These are phyloP conservation scores for Collybiopsis confluens DNA, from an alignment of 768 basidiomycete species.

Conservation along the genomic window DNA sequence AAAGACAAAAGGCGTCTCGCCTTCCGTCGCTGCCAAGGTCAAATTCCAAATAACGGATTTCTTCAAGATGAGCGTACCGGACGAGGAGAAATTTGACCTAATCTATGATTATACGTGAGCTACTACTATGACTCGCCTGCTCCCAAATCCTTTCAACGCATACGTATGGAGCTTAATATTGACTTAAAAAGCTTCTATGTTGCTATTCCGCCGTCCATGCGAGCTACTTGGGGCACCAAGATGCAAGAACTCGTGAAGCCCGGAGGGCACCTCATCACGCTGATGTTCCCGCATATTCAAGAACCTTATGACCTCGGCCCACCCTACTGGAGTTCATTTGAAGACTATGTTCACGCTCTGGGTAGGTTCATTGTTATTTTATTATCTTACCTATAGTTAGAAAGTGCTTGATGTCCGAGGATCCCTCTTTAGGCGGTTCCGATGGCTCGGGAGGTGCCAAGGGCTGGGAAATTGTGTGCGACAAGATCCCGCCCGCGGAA, in stretches of 20 bases:
- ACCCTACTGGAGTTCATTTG: constrained; percentile 55
- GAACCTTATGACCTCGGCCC: constrained; percentile 45
- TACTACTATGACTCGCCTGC: background rate
- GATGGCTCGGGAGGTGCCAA: constrained; percentile 8
- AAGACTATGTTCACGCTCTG: constrained; percentile 51
- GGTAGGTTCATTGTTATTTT: constrained; percentile 13
- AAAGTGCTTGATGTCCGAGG: too few relatives aligned
- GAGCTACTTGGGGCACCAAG: constrained; percentile 53
- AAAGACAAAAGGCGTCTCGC: constrained; percentile 9
- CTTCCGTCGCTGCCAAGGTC: constrained; percentile 26
- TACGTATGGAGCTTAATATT: background rate
- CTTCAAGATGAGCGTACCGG: constrained; percentile 40
- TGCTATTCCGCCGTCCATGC: constrained; percentile 53
- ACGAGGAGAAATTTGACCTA: constrained; percentile 42
- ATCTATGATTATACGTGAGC: constrained; percentile 63
- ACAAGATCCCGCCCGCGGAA: constrained; percentile 43
- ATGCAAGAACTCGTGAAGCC: constrained; percentile 53
- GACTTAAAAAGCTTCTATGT: constrained; percentile 64
- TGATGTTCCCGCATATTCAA: constrained; percentile 54
- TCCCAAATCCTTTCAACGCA: too few relatives aligned
- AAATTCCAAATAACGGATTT: constrained; percentile 45
- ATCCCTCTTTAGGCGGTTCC: too few relatives aligned
- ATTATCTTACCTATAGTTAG: too few relatives aligned
- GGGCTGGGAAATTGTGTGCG: constrained; percentile 50
- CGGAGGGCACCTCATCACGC: constrained; percentile 58